These are phyloP conservation scores for Bidens hawaiensis DNA, from an alignment of 140 eudicot species.

Conservation along the genomic window DNA sequence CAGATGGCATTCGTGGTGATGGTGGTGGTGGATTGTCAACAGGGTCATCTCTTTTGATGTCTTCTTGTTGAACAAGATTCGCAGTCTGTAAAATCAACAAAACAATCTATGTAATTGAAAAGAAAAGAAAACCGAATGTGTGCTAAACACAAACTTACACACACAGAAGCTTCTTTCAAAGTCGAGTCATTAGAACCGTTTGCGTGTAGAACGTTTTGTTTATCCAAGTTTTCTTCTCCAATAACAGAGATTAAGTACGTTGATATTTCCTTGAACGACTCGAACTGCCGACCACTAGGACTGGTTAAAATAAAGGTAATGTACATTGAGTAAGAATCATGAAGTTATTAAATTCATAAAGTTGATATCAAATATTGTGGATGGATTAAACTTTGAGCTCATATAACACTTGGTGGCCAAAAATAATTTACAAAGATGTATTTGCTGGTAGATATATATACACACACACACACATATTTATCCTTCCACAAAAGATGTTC, in stretches of 20 bases:
- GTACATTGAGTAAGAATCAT: constrained; percentile 8
- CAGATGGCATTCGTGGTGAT: constrained; percentile 7
- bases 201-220: constrained; percentile 8
- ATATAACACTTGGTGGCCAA: constrained; percentile 3
- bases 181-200: constrained; percentile 18
- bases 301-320: constrained; percentile 39
- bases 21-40: constrained; percentile 19
- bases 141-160: constrained; percentile 43
- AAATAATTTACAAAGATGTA: constrained; percentile 1
- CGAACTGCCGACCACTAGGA: constrained; percentile 82
- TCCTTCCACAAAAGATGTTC: constrained; percentile 11
- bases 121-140: not conserved
- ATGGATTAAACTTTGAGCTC: not conserved
- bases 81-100: constrained; percentile 32
- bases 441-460: not conserved
- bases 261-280: constrained; percentile 76
- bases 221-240: constrained; percentile 40
- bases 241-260: constrained; percentile 58
- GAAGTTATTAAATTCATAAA: not conserved
- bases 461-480: no score
- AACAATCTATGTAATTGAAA: not conserved
- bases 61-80: constrained; percentile 26
- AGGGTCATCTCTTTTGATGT: constrained; percentile 20
- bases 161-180: constrained; percentile 28
- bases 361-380: not conserved